Evolutionary conservation across 108 stramenopile species (phyloP).

Genomic region (Schizochytrium sp.): DNA sequence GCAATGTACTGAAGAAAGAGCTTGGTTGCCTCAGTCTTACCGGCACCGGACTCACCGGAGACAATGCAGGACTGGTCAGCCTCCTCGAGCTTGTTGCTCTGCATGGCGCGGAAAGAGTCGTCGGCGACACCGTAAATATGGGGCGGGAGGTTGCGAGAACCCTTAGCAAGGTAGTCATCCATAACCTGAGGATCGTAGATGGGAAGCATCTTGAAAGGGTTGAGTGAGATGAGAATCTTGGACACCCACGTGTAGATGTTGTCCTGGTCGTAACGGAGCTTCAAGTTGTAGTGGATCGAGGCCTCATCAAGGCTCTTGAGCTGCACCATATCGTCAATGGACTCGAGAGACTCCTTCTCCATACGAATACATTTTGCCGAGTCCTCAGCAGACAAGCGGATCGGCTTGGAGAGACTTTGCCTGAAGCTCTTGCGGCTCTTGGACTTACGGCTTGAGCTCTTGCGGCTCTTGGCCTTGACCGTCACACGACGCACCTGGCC

Average conservation of each 20-base stretch:
- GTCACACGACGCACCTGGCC: conserved; percentile 38
- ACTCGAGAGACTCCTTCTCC: conserved; percentile 26
- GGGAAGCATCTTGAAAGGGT: conserved; percentile 66
- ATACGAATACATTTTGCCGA: not conserved
- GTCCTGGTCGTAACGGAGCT: conserved; percentile 59
- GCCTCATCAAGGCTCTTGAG: conserved; percentile 58
- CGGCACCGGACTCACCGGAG: conserved; percentile 67
- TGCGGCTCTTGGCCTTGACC: too few relatives aligned
- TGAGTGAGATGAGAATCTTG: conserved; percentile 64
- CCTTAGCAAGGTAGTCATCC: conserved; percentile 45
- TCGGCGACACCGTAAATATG: conserved; percentile 63
- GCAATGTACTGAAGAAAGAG: conserved; percentile 65
- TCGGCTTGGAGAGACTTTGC: not conserved
- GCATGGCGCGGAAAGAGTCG: conserved; percentile 63
- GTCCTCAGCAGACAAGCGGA: not conserved
- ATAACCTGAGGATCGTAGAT: conserved; percentile 56
- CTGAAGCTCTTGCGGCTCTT: too few relatives aligned
- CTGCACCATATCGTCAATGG: conserved; percentile 64
- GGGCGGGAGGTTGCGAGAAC: not conserved
- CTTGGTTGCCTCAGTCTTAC: conserved; percentile 70
- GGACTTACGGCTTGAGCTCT: too few relatives aligned
- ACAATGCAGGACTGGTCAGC: conserved; percentile 46
- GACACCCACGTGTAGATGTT: conserved; percentile 64
- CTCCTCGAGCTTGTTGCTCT: conserved; percentile 46
- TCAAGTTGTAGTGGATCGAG: conserved; percentile 65